A percentile compares a stretch with the other conserved stretches of the same genome.
These are phyloP conservation scores for Aspergillus neotritici DNA, from an alignment of 2,329 filamentous ascomycete species.

Conservation along the genomic window DNA sequence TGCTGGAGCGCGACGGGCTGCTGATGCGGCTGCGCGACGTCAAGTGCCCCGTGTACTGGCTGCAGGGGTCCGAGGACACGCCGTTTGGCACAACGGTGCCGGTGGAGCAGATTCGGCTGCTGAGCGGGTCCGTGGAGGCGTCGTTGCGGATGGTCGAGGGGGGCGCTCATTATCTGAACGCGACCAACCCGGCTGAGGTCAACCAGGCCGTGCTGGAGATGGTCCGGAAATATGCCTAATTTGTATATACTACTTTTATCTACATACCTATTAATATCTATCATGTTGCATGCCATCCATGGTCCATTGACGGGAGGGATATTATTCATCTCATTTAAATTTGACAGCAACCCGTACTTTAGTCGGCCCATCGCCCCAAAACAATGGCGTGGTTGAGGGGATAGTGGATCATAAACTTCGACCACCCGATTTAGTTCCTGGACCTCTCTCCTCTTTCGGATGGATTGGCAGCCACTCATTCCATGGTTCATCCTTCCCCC, in stretches of 20 bases:
- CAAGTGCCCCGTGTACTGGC: conserved; percentile 47
- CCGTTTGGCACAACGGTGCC: conserved; percentile 15
- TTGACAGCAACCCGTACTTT: too few species aligned
- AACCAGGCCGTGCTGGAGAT: conserved; percentile 21
- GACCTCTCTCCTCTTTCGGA: not conserved
- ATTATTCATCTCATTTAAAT: too few species aligned
- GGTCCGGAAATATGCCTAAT: conserved; percentile 20
- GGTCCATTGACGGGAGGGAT: too few species aligned
- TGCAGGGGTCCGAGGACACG: conserved; percentile 29
- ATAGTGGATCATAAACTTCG: too few species aligned
- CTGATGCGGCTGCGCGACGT: conserved; percentile 44
- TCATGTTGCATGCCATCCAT: not conserved
- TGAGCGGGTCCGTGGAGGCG: conserved; percentile 41
- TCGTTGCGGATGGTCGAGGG: conserved; percentile 41
- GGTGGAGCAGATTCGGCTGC: conserved; percentile 44
- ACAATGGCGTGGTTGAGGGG: too few species aligned
- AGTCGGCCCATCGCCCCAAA: too few species aligned
- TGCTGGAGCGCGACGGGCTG: conserved; percentile 46
- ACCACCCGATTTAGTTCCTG: too few species aligned
- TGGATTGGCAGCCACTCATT: too few species aligned
- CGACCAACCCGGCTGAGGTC: conserved; percentile 44
- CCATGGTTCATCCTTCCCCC: too few species aligned
- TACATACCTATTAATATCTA: too few species aligned
- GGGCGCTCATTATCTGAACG: conserved; percentile 48
- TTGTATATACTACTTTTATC: not conserved